A percentile compares a stretch with the other conserved stretches of the same genome.
Evolutionary conservation across 495 filamentous ascomycete species (phyloP).

Genomic region (Mytilinidion resinicola): DNA sequence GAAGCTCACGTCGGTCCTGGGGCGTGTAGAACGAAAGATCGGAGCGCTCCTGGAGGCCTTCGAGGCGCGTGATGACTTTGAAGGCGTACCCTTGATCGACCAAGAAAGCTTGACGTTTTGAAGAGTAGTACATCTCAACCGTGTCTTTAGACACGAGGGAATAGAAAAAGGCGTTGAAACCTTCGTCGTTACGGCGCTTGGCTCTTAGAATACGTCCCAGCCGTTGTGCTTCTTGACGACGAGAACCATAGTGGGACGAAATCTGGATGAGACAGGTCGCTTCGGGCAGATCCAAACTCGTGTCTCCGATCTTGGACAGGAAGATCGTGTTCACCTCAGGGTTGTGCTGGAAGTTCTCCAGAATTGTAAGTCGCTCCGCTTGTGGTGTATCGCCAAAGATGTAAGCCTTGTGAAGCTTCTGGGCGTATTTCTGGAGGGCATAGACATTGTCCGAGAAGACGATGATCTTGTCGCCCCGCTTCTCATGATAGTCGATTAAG

Average conservation of each 20-base stretch:
- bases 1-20: slow-evolving; percentile 76
- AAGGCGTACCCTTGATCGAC: slow-evolving; percentile 99
- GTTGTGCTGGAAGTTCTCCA: slow-evolving; percentile 97
- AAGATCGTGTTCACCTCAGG: slow-evolving; percentile 91
- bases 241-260: slow-evolving; percentile 95
- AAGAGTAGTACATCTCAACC: slow-evolving; percentile 96
- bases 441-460: slow-evolving; percentile 99
- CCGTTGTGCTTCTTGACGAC: slow-evolving; percentile 92
- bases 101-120: slow-evolving; percentile 94
- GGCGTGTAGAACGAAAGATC: slow-evolving; percentile 75
- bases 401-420: slow-evolving; percentile 78
- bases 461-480: slow-evolving; percentile 94
- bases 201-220: slow-evolving; percentile 92
- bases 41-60: slow-evolving; percentile 78
- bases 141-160: slow-evolving; percentile 95
- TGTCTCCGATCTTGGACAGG: slow-evolving; percentile 96
- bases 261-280: slow-evolving; percentile 98
- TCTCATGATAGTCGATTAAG: slow-evolving; percentile 96
- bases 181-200: slow-evolving; percentile 94
- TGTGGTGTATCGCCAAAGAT: slow-evolving; percentile 91
- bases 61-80: slow-evolving; percentile 96
- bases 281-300: slow-evolving; percentile 91
- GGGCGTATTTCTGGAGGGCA: slow-evolving; percentile 78
- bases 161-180: slow-evolving; percentile 99
- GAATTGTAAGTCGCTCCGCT: slow-evolving; percentile 76